Percentiles rank a stretch among this genome's conserved stretches.
These are phyloP conservation scores for Lasiodiplodia sp. DNA, from an alignment of 2,329 filamentous ascomycete species.

Conservation along the genomic window DNA sequence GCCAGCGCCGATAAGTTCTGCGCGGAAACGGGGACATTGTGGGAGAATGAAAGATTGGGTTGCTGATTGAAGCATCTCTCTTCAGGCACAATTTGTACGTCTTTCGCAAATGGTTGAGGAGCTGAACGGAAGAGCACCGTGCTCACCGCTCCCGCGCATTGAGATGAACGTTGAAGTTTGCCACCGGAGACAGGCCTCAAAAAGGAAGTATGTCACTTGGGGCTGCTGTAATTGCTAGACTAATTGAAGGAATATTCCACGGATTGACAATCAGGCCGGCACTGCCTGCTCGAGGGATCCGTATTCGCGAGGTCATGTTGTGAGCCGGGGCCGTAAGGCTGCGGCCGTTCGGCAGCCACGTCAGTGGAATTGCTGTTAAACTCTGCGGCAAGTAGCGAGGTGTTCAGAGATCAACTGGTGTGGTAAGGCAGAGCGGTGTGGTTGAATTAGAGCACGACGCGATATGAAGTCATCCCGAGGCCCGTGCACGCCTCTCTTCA, in stretches of 20 bases:
- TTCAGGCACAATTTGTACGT: not conserved
- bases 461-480: not conserved
- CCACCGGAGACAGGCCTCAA: conserved; percentile 5
- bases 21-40: not conserved
- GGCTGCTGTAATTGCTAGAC: not conserved
- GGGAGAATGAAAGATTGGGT: not conserved
- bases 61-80: not conserved
- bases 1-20: not conserved
- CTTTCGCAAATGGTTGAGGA: not conserved
- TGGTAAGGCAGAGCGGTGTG: conserved; percentile 1
- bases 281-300: not conserved
- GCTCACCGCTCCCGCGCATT: conserved; percentile 3
- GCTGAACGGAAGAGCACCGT: not conserved
- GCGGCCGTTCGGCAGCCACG: conserved; percentile 3
- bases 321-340: not conserved
- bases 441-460: conserved; percentile 14
- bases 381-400: not conserved
- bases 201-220: not conserved
- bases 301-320: not conserved
- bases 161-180: not conserved
- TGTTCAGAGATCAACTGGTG: not conserved
- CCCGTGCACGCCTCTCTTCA: not conserved
- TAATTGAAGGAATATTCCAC: not conserved
- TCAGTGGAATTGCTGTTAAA: not conserved
- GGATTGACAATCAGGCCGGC: not conserved